phyloP scores from a whole-genome alignment of 352 stramenopile genomes.

The Blastocystis sp. region DNA sequence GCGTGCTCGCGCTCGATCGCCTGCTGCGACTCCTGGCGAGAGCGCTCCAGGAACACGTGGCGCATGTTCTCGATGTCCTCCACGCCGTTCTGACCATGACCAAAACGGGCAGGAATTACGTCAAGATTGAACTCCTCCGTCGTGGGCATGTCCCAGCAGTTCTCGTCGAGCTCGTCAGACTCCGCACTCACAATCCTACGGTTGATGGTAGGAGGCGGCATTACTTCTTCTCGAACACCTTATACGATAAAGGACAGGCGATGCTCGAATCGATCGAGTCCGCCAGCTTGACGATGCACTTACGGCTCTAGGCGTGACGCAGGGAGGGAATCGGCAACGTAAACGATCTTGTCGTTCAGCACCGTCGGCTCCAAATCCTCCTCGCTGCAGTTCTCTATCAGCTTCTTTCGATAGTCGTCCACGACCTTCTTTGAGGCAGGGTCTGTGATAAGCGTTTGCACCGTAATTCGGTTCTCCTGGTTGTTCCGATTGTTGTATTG shows the following conservation, averaged over 20 bases:
- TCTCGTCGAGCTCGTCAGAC: slow-evolving; percentile 29
- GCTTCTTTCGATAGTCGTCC: not conserved
- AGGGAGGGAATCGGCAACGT: not conserved
- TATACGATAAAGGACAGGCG: slow-evolving; percentile 27
- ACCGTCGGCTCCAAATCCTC: not conserved
- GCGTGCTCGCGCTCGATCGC: slow-evolving; percentile 47
- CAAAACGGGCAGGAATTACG: not conserved
- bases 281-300: slow-evolving; percentile 10
- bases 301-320: not conserved
- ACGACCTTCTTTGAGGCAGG: not conserved
- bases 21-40: slow-evolving; percentile 7
- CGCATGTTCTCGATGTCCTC: not conserved
- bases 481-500: slow-evolving; percentile 18
- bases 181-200: too few relatives aligned
- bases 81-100: not conserved
- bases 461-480: not conserved
- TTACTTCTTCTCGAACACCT: slow-evolving; percentile 30
- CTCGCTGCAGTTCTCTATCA: slow-evolving; percentile 3
- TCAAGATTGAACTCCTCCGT: slow-evolving; percentile 40
- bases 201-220: not conserved
- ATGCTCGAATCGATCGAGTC: not conserved
- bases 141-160: slow-evolving; percentile 66
- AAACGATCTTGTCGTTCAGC: slow-evolving; percentile 55
- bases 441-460: slow-evolving; percentile 4
- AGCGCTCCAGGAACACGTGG: slow-evolving; percentile 20